Percentiles rank a stretch among this genome's conserved stretches.
Evolutionary conservation across 169 alveolate genomes (phyloP).

Genomic region (Amoebophrya sp.): DNA sequence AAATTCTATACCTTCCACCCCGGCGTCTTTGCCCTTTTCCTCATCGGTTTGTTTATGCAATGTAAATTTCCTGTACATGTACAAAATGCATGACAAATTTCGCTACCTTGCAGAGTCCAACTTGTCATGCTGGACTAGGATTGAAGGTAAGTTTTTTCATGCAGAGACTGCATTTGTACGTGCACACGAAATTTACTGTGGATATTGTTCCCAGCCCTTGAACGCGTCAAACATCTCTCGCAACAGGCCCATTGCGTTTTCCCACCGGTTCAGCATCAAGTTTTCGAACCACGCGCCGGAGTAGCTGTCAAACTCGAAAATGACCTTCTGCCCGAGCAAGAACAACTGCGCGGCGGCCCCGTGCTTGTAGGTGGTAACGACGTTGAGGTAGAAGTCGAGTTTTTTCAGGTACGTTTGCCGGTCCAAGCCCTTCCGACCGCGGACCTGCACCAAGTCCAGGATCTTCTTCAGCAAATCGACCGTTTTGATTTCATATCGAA

Average conservation of each 20-base stretch:
- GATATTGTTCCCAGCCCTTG: too few species aligned
- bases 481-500: not conserved
- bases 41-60: too few species aligned
- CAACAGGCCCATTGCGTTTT: not conserved
- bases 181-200: too few species aligned
- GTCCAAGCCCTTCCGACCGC: not conserved
- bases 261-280: not conserved
- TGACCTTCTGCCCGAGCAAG: not conserved
- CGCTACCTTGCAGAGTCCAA: too few species aligned
- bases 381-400: not conserved
- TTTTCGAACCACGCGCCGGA: not conserved
- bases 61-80: too few species aligned
- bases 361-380: not conserved
- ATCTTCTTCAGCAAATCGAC: not conserved
- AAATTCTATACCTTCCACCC: too few species aligned
- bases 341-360: constrained; percentile 7
- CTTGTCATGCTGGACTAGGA: too few species aligned
- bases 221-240: not conserved
- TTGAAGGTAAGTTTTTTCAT: too few species aligned
- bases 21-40: too few species aligned
- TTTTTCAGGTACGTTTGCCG: not conserved
- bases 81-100: too few species aligned
- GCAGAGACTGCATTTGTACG: too few species aligned
- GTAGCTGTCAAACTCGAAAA: not conserved
- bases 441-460: not conserved